Percentiles rank a stretch among this genome's conserved stretches.
Conservation (phyloP, 768 basidiomycete species). For the Termitomyces sp. region DNA sequence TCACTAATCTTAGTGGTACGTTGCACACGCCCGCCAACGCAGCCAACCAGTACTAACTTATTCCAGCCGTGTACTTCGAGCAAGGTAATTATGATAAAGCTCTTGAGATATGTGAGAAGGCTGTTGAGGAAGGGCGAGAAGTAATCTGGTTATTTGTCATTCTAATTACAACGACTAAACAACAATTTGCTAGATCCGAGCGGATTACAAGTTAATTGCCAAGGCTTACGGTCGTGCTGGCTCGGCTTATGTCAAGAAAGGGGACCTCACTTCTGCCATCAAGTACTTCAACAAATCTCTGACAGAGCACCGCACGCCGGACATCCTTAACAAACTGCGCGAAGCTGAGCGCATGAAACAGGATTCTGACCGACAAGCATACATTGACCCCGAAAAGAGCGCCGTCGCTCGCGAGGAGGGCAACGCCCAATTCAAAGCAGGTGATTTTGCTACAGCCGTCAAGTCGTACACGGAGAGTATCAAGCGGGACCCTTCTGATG, state of each 20-base stretch:
- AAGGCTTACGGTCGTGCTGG: slow-evolving; percentile 93
- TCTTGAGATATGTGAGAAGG: slow-evolving; percentile 90
- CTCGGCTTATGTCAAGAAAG: slow-evolving; percentile 76
- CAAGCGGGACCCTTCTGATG: slow-evolving; percentile 88
- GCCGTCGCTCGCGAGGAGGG: slow-evolving; percentile 87
- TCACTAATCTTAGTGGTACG: slow-evolving; percentile 85
- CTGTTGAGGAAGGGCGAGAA: slow-evolving; percentile 90
- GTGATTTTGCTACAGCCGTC: slow-evolving; percentile 88
- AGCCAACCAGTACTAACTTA: not conserved
- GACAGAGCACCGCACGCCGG: slow-evolving; percentile 93
- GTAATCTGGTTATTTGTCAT: slow-evolving; percentile 25
- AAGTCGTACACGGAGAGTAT: slow-evolving; percentile 93
- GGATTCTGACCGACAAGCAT: slow-evolving; percentile 76
- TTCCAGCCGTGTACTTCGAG: slow-evolving; percentile 85
- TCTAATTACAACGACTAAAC: not conserved
- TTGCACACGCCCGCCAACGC: slow-evolving; percentile 1
- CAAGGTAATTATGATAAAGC: slow-evolving; percentile 86
- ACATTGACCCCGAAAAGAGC: slow-evolving; percentile 82
- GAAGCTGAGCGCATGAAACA: slow-evolving; percentile 72
- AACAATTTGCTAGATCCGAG: slow-evolving; percentile 51
- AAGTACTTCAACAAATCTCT: slow-evolving; percentile 93
- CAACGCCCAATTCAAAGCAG: slow-evolving; percentile 85
- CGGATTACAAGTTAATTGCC: slow-evolving; percentile 92
- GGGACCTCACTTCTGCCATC: slow-evolving; percentile 71
- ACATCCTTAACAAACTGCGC: slow-evolving; percentile 86